Conservation (phyloP, 768 basidiomycete species). For the Lyophyllum atratum region DNA sequence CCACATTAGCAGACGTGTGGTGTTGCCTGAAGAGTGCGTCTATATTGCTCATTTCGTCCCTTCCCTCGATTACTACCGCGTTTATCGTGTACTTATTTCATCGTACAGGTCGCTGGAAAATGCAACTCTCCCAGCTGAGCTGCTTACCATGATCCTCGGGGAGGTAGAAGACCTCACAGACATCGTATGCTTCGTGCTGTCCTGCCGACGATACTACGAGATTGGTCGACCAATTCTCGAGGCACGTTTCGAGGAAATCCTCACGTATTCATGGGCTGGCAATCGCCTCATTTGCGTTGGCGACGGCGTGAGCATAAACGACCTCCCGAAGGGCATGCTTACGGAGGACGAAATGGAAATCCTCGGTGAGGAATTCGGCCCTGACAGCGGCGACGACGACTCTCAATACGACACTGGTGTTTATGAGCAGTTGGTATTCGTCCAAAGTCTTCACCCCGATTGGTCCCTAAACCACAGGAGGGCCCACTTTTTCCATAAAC, state of each 20-base stretch:
- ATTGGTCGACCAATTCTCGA: constrained; percentile 3
- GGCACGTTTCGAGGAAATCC: neutral
- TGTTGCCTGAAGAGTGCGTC: neutral
- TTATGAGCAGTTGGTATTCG: no score
- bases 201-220: constrained; percentile 1
- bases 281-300: constrained; percentile 23
- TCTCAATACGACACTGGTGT: neutral
- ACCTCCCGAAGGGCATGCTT: constrained; percentile 8
- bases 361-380: neutral
- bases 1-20: no score
- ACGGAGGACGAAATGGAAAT: constrained; percentile 1
- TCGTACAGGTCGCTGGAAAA: neutral
- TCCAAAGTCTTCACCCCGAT: no score
- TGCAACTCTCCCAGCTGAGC: neutral
- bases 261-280: constrained; percentile 17
- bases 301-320: constrained; percentile 5
- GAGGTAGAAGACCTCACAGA: neutral
- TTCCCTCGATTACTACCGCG: neutral
- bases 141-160: neutral
- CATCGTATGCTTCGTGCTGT: neutral
- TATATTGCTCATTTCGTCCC: neutral
- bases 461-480: neutral
- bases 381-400: neutral
- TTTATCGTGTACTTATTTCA: no score
- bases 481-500: no score